phyloP scores from a whole-genome alignment of 352 stramenopile species.

The Pythium chondricola region DNA sequence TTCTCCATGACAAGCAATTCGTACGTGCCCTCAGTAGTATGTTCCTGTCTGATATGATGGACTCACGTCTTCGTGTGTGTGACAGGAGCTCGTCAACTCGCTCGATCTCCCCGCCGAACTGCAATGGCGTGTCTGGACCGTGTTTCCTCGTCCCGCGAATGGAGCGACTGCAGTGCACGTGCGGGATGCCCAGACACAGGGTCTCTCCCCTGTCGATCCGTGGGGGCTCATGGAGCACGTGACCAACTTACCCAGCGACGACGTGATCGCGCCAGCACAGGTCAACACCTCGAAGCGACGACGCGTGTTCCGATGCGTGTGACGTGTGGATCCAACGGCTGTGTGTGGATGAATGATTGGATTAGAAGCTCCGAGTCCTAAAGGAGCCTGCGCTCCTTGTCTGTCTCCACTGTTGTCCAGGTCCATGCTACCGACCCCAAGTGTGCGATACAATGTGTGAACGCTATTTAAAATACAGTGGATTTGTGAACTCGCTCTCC shows the following conservation, averaged over 20 bases:
- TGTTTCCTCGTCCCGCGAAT: slow-evolving; percentile 52
- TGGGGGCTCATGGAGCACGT: slow-evolving; percentile 75
- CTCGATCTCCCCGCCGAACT: slow-evolving; percentile 51
- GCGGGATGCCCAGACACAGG: slow-evolving; percentile 9
- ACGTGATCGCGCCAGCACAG: slow-evolving; percentile 30
- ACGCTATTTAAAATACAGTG: slow-evolving; percentile 31
- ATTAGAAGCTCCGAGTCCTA: too few relatives aligned
- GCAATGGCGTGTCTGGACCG: slow-evolving; percentile 57
- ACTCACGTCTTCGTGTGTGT: not conserved
- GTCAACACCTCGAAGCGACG: slow-evolving; percentile 52
- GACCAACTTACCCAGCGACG: slow-evolving; percentile 60
- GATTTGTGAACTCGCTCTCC: not conserved
- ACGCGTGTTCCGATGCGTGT: slow-evolving; percentile 68
- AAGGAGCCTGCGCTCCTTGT: too few relatives aligned
- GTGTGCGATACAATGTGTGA: too few relatives aligned
- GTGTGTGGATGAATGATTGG: not conserved
- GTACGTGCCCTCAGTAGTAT: slow-evolving; percentile 34
- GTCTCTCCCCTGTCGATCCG: slow-evolving; percentile 51
- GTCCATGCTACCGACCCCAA: too few relatives aligned
- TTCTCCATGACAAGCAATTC: slow-evolving; percentile 70
- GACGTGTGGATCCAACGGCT: slow-evolving; percentile 3
- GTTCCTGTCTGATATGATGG: not conserved
- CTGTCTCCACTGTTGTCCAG: too few relatives aligned
- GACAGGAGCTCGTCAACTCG: slow-evolving; percentile 65
- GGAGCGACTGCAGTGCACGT: slow-evolving; percentile 23